Base-by-base conservation (phyloP, 2,329 filamentous ascomycete species). In the Meredithiella fracta region DNA sequence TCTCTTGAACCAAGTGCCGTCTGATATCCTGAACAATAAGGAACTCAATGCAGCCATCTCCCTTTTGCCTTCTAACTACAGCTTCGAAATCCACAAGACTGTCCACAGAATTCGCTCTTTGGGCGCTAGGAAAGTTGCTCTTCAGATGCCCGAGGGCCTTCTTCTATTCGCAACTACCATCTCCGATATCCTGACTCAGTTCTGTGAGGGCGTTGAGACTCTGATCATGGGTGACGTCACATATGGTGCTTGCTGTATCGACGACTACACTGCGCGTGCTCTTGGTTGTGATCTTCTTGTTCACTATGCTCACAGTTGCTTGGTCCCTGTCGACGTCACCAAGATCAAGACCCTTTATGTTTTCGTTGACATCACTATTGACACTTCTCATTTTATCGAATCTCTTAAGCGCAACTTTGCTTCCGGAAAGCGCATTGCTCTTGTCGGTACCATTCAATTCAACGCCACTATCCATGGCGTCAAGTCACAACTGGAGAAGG, bases 221-320 rank as follows among this genome's bases (percentile, higher is more conserved):
- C 75, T 97, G 55, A 98, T 98, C 67, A 98, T 98, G 92, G 92
- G 92, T 59, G 92, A 98, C 67, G 92, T 98, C 47, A 98, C 92
- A 1, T 98, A 98, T 67, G 92, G 92, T 60, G 92, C 92, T 22
- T 98, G 92, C 73, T 98, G 92, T 66, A 96, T 98, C 63, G 92
- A 98, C 67, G 92, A 98, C 70, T 98, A 94, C 70, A 98, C 92
- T 0, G 94, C 92, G 1, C 77, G 91, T 47, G 92, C 94, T 0
- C 77, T 98, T 22, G 92, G 89, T 1, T 98, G 92, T 67, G 92
- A 98, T 63, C 73, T 98, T 5, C 75, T 98, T 8, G 86, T 98
- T 1, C 92, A 98, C 70, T 98, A 98, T 66, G 92, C 92, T 1
- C 92, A 98, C 70, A 94, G 86, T 66, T 98, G 92, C 64, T 75